phyloP scores from a whole-genome alignment of 352 stramenopile genomes.

The Pythium rishiriense region DNA sequence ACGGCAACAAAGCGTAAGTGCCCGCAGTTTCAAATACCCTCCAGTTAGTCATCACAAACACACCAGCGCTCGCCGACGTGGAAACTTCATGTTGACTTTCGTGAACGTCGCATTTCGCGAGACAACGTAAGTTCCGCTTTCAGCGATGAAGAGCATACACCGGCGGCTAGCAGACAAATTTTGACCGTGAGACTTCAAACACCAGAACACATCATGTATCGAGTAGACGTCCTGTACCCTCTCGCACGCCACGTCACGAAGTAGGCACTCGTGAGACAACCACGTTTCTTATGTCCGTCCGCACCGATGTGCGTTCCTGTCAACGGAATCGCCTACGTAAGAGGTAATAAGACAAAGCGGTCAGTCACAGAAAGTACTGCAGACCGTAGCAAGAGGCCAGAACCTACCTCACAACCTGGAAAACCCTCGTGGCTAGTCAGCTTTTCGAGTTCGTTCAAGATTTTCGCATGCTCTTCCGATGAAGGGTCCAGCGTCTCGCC shows the following conservation, averaged over 20 bases:
- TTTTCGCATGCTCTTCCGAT: conserved; percentile 66
- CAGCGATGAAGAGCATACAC: conserved; percentile 74
- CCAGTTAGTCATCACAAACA: not conserved
- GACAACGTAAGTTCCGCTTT: conserved; percentile 73
- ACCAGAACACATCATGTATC: conserved; percentile 9
- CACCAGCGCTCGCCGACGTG: conserved; percentile 68
- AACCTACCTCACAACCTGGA: conserved; percentile 75
- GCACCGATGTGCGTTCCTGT: conserved; percentile 81
- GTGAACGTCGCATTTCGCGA: conserved; percentile 84
- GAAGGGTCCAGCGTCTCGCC: conserved; percentile 55
- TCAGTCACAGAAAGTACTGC: not conserved
- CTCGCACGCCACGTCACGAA: conserved; percentile 82
- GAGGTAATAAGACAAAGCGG: not conserved
- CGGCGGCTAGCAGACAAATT: conserved; percentile 44
- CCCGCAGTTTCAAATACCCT: not conserved
- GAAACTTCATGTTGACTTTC: conserved; percentile 89
- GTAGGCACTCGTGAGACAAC: conserved; percentile 78
- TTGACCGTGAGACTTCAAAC: not conserved
- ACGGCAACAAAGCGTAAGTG: conserved; percentile 12
- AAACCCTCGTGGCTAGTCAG: conserved; percentile 77
- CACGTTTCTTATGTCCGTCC: conserved; percentile 69
- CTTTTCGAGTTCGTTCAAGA: conserved; percentile 57
- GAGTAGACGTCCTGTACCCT: too few species aligned
- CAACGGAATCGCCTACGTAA: conserved; percentile 69
- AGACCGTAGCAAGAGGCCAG: not conserved